phyloP scores from a whole-genome alignment of 2,329 filamentous ascomycete species.

The Coniochaeta sp. region DNA sequence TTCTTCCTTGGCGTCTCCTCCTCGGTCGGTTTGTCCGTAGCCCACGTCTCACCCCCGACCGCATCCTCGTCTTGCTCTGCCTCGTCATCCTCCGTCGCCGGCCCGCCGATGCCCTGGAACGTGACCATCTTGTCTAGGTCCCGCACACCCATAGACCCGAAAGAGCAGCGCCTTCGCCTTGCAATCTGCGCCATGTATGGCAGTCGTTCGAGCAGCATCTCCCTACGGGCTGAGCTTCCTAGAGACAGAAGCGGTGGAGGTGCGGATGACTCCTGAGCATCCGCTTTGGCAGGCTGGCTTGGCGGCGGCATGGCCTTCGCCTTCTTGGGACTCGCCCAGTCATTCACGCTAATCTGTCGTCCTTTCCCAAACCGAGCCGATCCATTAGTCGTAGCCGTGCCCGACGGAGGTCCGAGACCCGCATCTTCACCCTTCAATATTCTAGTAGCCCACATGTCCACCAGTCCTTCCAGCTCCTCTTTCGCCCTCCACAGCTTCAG shows the following conservation, averaged over 20 bases:
- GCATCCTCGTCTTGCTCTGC: constrained; percentile 25
- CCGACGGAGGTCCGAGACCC: constrained; percentile 17
- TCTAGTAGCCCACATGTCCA: constrained; percentile 61
- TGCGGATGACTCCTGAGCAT: constrained; percentile 11
- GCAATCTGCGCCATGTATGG: constrained; percentile 74
- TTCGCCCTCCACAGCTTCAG: constrained; percentile 75
- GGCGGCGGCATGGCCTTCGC: constrained; percentile 8
- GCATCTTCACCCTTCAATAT: constrained; percentile 47
- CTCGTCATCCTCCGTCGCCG: constrained; percentile 35
- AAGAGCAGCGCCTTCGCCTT: constrained; percentile 29
- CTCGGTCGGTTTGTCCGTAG: constrained; percentile 53
- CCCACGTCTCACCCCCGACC: constrained; percentile 40
- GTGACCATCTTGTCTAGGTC: constrained; percentile 62
- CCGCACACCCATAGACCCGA: constrained; percentile 30
- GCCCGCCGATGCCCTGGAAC: constrained; percentile 51
- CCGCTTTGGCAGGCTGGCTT: constrained; percentile 5
- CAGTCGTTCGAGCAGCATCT: constrained; percentile 76
- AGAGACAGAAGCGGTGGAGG: constrained; percentile 44
- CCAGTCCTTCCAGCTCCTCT: constrained; percentile 70
- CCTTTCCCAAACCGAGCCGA: constrained; percentile 2
- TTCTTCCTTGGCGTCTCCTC: constrained; percentile 40
- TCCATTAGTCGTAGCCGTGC: constrained; percentile 24
- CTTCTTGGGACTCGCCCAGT: constrained; percentile 14
- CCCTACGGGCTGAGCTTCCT: constrained; percentile 58
- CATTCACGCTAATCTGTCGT: constrained; percentile 8